Base-by-base conservation (phyloP, 1,284 basidiomycete genomes). In the Ustilago bromivora region DNA sequence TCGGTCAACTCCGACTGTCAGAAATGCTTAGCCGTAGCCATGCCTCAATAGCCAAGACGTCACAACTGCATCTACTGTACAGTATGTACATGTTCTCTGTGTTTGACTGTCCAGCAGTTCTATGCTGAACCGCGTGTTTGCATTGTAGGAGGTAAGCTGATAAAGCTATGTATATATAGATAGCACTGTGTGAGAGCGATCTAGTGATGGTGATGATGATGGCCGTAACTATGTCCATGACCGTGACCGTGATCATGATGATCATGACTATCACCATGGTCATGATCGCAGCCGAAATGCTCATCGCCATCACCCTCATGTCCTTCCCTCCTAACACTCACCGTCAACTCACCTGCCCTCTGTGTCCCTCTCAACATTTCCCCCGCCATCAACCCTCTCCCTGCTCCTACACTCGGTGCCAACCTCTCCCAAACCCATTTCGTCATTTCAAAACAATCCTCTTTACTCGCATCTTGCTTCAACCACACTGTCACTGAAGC, bases 341-440 rank as follows among this genome's bases (percentile, higher is more conserved):
- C 71, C 15, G 80, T 79, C 17, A 86, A 55, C 62, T 86, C 84
- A 3, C 84, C 84, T 8, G 82, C 84, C 12, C 75, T 68, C 53
- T 79, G 61, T 12, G 67, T 61, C 13, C 83, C 84, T 11, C 83
- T 68, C 40, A 84, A 28, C 58, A 75, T 75, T 49, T 84, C 80
- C n/a, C 83, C 84, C 15, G 76, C 79, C 56, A 61, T 55, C 23
- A 81, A 54, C 3, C 82, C 79, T 38, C 73, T 69, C 4, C 73
- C 78, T 4, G 83, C 83, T 1, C 78, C 83, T 1, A 86, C 57
- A 35, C 70, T 70, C 15, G 79, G 80, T 6, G 84, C 83, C 49
- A 79, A 49, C 38, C 73, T 71, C 56, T 84, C 78, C 81, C 82
- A 86, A 11, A 76, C 74, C 77, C 78, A 83, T 23, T 75, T 79